These are phyloP conservation scores for Caryocar brasiliense DNA, from an alignment of 441 rosid species.

Conservation along the genomic window DNA sequence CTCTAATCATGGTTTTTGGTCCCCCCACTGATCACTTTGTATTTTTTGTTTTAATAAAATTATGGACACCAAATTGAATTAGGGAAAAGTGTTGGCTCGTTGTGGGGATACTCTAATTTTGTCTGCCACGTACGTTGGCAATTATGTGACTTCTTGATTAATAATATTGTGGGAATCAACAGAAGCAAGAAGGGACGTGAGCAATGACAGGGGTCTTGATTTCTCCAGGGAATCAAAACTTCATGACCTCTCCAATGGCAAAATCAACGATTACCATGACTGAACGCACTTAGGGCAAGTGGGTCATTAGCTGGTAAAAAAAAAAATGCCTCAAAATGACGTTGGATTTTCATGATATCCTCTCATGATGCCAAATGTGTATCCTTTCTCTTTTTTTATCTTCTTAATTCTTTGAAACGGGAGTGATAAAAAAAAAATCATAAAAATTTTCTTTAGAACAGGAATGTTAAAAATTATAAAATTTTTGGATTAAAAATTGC, in stretches of 20 bases:
- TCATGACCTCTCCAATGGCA: not conserved
- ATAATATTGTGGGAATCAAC: constrained; percentile 48
- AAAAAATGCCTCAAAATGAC: not conserved
- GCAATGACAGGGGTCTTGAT: constrained; percentile 30
- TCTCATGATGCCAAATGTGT: no score
- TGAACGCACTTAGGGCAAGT: constrained; percentile 15
- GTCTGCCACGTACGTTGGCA: constrained; percentile 49
- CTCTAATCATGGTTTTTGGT: constrained; percentile 15
- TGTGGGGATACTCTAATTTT: constrained; percentile 47
- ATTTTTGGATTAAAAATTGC: no score
- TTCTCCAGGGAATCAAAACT: constrained; percentile 1
- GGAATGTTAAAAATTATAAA: no score
- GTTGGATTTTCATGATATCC: no score
- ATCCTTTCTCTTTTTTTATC: no score
- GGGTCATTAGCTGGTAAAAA: constrained; percentile 8
- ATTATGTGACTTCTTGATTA: constrained; percentile 17
- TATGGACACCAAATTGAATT: constrained; percentile 15
- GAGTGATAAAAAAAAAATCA: no score
- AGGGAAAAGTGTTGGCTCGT: constrained; percentile 13
- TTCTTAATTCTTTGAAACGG: no score
- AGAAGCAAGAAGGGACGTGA: constrained; percentile 42
- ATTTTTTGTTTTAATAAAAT: no score
- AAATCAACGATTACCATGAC: not conserved
- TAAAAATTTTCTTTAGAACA: no score
- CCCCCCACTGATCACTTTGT: constrained; percentile 19